Conservation (phyloP, 2,329 filamentous ascomycete species). For the Verticillium zaregamsianum region DNA sequence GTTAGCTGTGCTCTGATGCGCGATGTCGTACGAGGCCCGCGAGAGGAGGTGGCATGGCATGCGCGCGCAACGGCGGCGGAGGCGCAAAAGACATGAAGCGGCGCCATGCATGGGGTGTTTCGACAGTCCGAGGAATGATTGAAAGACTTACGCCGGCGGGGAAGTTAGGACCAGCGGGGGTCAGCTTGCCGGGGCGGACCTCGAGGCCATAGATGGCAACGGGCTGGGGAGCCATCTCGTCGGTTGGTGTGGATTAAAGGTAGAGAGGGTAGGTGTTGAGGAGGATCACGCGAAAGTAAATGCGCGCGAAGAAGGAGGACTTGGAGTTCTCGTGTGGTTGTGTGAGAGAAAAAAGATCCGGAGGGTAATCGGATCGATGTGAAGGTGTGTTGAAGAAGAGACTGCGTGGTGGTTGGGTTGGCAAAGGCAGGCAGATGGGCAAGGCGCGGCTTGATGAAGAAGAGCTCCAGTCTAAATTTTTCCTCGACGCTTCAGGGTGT, state of each 20-base stretch:
- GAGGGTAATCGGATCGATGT: neutral
- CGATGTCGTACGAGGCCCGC: neutral
- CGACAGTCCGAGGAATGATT: constrained; percentile 3
- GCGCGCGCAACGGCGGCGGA: neutral
- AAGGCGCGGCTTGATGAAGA: neutral
- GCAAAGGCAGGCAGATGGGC: constrained; percentile 6
- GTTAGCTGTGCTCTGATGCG: constrained; percentile 19
- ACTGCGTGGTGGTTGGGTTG: constrained; percentile 5
- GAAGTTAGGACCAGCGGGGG: constrained; percentile 74
- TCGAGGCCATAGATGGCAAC: constrained; percentile 90
- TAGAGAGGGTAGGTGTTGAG: neutral
- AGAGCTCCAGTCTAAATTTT: constrained; percentile 14
- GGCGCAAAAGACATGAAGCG: neutral
- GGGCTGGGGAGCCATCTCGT: constrained; percentile 50
- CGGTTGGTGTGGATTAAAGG: neutral
- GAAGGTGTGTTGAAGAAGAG: constrained; percentile 4
- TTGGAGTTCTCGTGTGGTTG: neutral
- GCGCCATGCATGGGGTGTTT: neutral
- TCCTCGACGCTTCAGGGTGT: constrained; percentile 6
- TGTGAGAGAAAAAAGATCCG: neutral
- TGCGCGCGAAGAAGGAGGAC: constrained; percentile 13
- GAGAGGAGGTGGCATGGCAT: neutral
- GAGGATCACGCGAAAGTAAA: constrained; percentile 3
- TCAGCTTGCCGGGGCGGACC: constrained; percentile 78
- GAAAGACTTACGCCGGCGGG: constrained; percentile 71